Percentiles rank a stretch among this genome's conserved stretches.
These are phyloP conservation scores for Chondrostereum purpureum DNA, from an alignment of 1,284 basidiomycete species.

Conservation along the genomic window DNA sequence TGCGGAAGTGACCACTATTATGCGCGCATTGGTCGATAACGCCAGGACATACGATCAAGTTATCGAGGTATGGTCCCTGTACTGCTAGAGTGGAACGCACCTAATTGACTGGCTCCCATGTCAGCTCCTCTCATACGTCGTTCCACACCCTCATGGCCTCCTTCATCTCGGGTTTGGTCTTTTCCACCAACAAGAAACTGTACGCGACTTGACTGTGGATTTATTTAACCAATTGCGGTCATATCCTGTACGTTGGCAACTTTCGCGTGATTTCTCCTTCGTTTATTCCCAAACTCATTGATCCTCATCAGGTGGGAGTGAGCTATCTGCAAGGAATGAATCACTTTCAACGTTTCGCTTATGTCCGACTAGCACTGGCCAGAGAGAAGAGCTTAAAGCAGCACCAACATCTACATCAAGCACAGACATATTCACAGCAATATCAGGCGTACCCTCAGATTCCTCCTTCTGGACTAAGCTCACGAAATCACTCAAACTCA, in stretches of 20 bases:
- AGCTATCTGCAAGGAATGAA: slow-evolving; percentile 82
- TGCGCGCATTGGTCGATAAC: slow-evolving; percentile 49
- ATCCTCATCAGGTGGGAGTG: slow-evolving; percentile 63
- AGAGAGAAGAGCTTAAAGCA: slow-evolving; percentile 41
- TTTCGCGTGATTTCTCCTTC: slow-evolving; percentile 4
- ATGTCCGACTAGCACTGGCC: slow-evolving; percentile 66
- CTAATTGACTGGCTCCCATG: not conserved
- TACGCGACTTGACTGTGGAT: slow-evolving; percentile 78
- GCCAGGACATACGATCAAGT: slow-evolving; percentile 71
- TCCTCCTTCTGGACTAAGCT: slow-evolving; percentile 9
- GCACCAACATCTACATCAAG: slow-evolving; percentile 25
- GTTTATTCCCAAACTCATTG: slow-evolving; percentile 7
- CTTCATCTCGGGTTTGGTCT: slow-evolving; percentile 83
- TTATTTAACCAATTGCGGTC: slow-evolving; percentile 74
- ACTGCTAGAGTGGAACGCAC: not conserved
- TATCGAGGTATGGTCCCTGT: slow-evolving; percentile 60
- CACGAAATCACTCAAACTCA: not conserved
- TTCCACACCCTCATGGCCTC: slow-evolving; percentile 79
- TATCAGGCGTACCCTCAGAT: slow-evolving; percentile 16
- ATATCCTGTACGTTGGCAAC: slow-evolving; percentile 55
- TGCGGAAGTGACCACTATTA: slow-evolving; percentile 61
- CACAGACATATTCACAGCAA: slow-evolving; percentile 11
- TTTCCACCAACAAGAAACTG: slow-evolving; percentile 75
- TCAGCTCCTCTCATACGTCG: slow-evolving; percentile 73
- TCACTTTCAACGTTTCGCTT: slow-evolving; percentile 87